These are phyloP conservation scores for Fraxinus xanthoxyloides DNA, from an alignment of 305 asterid species.

Conservation along the genomic window DNA sequence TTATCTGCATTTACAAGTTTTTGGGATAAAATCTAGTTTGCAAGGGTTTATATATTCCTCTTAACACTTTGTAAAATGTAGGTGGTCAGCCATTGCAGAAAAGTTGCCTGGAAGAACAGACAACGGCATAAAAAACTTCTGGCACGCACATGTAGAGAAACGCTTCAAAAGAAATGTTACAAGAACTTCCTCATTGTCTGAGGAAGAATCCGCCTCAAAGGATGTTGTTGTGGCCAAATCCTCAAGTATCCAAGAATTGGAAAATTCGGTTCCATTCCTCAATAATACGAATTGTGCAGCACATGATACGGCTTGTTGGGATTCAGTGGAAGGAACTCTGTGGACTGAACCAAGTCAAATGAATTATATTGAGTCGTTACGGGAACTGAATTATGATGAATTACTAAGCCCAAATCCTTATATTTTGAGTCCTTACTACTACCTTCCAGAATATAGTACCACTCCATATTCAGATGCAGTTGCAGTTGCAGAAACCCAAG, in stretches of 20 bases:
- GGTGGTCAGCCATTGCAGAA: constrained; percentile 38
- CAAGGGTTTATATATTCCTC: neutral
- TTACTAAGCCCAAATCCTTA: neutral
- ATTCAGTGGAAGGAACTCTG: neutral
- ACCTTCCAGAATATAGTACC: neutral
- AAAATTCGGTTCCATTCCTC: neutral
- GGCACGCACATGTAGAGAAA: constrained; percentile 33
- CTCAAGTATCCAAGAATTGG: neutral
- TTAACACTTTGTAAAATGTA: neutral
- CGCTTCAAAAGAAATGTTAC: neutral
- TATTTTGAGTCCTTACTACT: neutral
- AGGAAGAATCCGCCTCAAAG: neutral
- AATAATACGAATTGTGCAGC: neutral
- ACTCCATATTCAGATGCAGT: neutral
- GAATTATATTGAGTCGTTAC: neutral
- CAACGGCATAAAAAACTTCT: constrained; percentile 32
- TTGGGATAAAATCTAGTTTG: neutral
- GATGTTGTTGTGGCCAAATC: neutral
- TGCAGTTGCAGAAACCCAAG: constrained; percentile 2
- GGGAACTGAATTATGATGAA: neutral
- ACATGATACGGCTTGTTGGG: neutral
- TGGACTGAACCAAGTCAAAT: neutral
- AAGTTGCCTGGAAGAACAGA: constrained; percentile 28
- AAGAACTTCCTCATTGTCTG: neutral
- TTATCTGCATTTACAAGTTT: neutral